Base-by-base conservation (phyloP, 257 asterid genomes). In the Verbascum thapsus region DNA sequence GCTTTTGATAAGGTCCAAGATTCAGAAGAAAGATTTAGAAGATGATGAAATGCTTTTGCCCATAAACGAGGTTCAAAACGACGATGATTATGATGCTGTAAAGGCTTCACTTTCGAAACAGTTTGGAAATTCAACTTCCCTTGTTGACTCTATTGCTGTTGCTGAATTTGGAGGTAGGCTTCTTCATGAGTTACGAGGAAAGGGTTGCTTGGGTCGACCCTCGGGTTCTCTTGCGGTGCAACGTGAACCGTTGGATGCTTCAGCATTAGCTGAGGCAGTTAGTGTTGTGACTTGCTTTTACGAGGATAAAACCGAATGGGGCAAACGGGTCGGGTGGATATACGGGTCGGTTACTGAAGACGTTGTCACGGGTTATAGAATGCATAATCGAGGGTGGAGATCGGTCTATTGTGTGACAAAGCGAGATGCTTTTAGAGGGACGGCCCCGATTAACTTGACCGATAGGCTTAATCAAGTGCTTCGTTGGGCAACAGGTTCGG, bases 401-500 rank as follows among this genome's bases (percentile, higher is more conserved):
- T 88, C 97, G 4, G 74, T 91, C 0, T 91, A 91, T 34, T 91
- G 96, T 20, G 89, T 91, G 16, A 91, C 97, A 0, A 85, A 86
- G 47, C 45, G 96, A 12, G 98, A 92, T 13, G 96, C 98, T 0
- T 92, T 92, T 51, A 49, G 98, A n/a, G 98, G 97, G 13, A 85
- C 98, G 1, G 98, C 98, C 0, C 97, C 98, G n/a, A 92, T 92
- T 41, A 92, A 88, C 34, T 44, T 92, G 16, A 92, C 98, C 0
- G 98, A 92, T 57, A 77, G 97, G 68, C 83, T 92, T 11, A 77
- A 66, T 57, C 97, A 92, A 73, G 98, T 92, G 19, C 91, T 92
- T 4, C 76, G 98, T 5, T 92, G 97, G 98, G 98, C 97, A 0
- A 92, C 98, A 0, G 98, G 97, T 3, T 92, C 98, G 0, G 97